Conservation (phyloP, 805 yeast genomes). For the Candida endomychidarum region DNA sequence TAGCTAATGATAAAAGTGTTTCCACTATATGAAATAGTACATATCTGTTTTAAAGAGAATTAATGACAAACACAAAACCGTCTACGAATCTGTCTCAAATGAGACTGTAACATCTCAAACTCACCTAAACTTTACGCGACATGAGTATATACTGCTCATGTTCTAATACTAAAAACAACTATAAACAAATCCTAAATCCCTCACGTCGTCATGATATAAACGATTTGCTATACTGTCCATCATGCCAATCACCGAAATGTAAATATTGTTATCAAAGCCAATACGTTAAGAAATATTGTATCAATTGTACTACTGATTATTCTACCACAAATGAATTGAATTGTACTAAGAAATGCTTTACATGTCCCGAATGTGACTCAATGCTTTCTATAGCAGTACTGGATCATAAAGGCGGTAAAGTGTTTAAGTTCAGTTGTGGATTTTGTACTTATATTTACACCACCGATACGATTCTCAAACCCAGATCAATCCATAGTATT, state of each 20-base stretch:
- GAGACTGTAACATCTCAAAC: too few species aligned
- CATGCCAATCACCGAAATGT: conserved; percentile 33
- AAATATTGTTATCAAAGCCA: conserved; percentile 24
- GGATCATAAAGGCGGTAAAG: conserved; percentile 26
- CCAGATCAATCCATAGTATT: conserved; percentile 35
- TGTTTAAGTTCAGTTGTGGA: conserved; percentile 39
- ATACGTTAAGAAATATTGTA: conserved; percentile 33
- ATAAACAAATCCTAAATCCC: not conserved
- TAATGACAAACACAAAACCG: too few species aligned
- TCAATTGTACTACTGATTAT: conserved; percentile 38
- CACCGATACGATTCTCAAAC: conserved; percentile 39
- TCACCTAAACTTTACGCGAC: too few species aligned
- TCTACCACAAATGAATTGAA: conserved; percentile 19
- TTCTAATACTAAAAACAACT: not conserved
- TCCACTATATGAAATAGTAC: too few species aligned
- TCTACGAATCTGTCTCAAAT: too few species aligned
- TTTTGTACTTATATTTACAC: conserved; percentile 33
- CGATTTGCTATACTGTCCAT: conserved; percentile 36
- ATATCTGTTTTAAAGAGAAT: too few species aligned
- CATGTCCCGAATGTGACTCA: conserved; percentile 36
- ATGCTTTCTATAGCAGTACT: conserved; percentile 23
- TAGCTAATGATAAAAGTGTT: too few species aligned
- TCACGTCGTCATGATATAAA: conserved; percentile 7
- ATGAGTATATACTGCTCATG: conserved; percentile 11
- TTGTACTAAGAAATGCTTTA: conserved; percentile 41